A percentile compares a stretch with the other conserved stretches of the same genome.
phyloP scores from a whole-genome alignment of 164 flowering plant species.

The Paratinospora sagittata region DNA sequence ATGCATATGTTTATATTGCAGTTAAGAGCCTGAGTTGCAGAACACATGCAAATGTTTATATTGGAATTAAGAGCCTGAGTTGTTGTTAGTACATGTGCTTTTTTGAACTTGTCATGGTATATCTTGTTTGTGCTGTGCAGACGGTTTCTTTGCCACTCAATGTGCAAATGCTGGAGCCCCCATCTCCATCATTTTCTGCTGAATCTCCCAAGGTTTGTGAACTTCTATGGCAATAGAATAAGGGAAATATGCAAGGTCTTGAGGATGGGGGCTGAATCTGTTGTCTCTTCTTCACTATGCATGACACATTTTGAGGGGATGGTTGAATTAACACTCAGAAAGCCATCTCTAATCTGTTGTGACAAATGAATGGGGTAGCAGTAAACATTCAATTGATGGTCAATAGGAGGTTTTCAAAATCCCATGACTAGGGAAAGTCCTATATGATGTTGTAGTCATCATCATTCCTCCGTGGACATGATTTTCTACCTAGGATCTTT shows the following conservation, averaged over 20 bases:
- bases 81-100: not conserved
- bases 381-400: no score
- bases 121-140: slow-evolving; percentile 28
- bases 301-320: not conserved
- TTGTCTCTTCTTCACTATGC: not conserved
- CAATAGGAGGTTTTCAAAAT: no score
- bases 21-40: no score
- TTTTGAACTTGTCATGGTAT: not conserved
- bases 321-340: not conserved
- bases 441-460: no score
- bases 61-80: not conserved
- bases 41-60: no score
- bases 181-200: slow-evolving; percentile 42
- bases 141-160: slow-evolving; percentile 37
- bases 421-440: no score
- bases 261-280: not conserved
- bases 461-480: no score
- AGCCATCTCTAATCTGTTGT: no score
- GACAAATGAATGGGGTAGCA: no score
- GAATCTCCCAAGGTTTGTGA: slow-evolving; percentile 39
- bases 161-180: slow-evolving; percentile 27
- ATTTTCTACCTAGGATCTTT: no score
- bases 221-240: not conserved
- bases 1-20: no score
- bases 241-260: not conserved